A percentile compares a stretch with the other conserved stretches of the same genome.
phyloP scores from a whole-genome alignment of 2,329 filamentous ascomycete species.

The Aspergillus viridinutans region DNA sequence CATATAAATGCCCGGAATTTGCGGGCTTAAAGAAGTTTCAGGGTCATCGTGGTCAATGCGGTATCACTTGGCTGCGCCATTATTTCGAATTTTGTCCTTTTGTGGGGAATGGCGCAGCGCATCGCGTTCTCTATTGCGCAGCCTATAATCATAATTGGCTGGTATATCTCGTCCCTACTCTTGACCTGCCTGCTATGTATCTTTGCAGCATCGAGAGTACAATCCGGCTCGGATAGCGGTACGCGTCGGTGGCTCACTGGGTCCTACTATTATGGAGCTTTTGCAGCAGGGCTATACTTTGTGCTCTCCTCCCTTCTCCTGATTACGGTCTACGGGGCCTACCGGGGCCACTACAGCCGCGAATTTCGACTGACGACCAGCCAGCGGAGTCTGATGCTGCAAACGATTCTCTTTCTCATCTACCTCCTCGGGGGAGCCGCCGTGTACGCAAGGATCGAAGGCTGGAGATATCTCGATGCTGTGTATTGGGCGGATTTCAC shows the following conservation, averaged over 20 bases:
- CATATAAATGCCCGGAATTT: background rate
- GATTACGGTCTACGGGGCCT: conserved; percentile 54
- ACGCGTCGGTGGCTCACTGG: conserved; percentile 48
- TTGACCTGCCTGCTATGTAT: conserved; percentile 51
- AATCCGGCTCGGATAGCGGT: background rate
- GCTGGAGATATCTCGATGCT: conserved; percentile 32
- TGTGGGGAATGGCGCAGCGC: conserved; percentile 57
- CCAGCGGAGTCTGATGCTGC: conserved; percentile 51
- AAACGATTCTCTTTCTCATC: conserved; percentile 39
- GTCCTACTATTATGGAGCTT: conserved; percentile 58
- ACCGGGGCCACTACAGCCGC: conserved; percentile 50
- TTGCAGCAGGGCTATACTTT: conserved; percentile 55
- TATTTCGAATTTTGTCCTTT: conserved; percentile 50
- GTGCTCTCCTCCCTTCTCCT: conserved; percentile 53
- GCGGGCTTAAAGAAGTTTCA: conserved; percentile 13
- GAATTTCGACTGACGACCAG: conserved; percentile 54
- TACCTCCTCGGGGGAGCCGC: conserved; percentile 39
- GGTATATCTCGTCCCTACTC: conserved; percentile 51
- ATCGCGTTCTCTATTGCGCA: conserved; percentile 54
- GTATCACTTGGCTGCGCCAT: conserved; percentile 53
- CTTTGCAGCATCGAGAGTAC: conserved; percentile 32
- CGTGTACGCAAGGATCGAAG: conserved; percentile 35
- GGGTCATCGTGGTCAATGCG: conserved; percentile 53
- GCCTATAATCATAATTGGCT: conserved; percentile 58
- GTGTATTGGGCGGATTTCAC: conserved; percentile 35